Percentiles rank a stretch among this genome's conserved stretches.
phyloP scores from a whole-genome alignment of 2,329 filamentous ascomycete species.

The Fonsecaea pugnacius region DNA sequence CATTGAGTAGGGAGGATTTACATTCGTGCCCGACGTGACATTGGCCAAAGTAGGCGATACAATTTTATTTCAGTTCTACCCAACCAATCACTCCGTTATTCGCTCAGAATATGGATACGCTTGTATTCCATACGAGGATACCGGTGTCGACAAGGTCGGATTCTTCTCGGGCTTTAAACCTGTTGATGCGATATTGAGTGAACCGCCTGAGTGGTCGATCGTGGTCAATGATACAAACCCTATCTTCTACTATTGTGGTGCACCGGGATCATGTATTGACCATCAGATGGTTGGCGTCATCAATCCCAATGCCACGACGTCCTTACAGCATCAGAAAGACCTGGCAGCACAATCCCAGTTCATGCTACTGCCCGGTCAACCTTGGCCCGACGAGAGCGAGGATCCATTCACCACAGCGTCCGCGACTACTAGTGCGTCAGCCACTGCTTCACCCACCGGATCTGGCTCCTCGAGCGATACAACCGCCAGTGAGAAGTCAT shows the following conservation, averaged over 20 bases:
- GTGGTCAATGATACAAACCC: conserved; percentile 65
- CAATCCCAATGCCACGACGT: conserved; percentile 57
- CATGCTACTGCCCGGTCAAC: conserved; percentile 35
- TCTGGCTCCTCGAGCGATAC: neutral
- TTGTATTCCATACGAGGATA: conserved; percentile 65
- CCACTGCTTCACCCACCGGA: neutral
- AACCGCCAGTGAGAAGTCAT: neutral
- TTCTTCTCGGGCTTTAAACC: conserved; percentile 60
- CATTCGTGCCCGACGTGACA: conserved; percentile 35
- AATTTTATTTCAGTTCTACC: conserved; percentile 62
- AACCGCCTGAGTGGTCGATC: conserved; percentile 48
- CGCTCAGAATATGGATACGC: conserved; percentile 63
- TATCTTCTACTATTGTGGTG: conserved; percentile 72
- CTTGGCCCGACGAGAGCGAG: conserved; percentile 32
- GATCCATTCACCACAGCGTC: conserved; percentile 23
- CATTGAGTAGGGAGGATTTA: conserved; percentile 28
- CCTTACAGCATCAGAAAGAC: conserved; percentile 31
- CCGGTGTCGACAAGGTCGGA: conserved; percentile 53
- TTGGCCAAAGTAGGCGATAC: conserved; percentile 34
- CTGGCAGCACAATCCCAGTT: conserved; percentile 31
- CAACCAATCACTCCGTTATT: conserved; percentile 67
- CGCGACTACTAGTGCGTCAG: conserved; percentile 14
- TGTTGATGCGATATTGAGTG: conserved; percentile 53
- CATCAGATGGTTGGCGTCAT: conserved; percentile 77
- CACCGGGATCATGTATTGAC: conserved; percentile 65